Conservation (phyloP, 1,284 basidiomycete genomes). For the Irpex sp. region DNA sequence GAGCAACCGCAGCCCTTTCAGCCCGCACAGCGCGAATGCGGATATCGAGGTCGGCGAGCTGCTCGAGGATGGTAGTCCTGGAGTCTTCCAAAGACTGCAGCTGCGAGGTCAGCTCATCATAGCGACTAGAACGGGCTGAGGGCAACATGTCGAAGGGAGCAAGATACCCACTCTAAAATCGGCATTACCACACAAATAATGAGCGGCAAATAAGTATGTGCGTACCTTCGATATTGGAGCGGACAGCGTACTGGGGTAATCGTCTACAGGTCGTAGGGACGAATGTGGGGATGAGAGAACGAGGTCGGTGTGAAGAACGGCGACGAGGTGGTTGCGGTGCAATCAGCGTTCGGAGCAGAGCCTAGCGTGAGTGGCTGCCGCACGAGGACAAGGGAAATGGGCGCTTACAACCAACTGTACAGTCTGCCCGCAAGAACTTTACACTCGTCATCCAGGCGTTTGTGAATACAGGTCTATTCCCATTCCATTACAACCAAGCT, state of each 20-base stretch:
- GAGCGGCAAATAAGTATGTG: neutral
- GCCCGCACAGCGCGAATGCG: neutral
- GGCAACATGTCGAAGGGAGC: neutral
- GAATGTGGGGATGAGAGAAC: neutral
- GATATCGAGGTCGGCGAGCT: neutral
- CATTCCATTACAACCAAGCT: neutral
- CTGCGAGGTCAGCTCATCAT: neutral
- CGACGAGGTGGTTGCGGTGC: neutral
- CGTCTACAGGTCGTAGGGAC: neutral
- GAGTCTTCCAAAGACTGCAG: neutral
- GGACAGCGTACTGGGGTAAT: neutral
- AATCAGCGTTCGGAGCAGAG: neutral
- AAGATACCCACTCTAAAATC: neutral
- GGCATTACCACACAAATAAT: neutral
- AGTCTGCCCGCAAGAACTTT: neutral
- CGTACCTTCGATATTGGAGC: neutral
- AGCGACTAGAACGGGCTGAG: neutral
- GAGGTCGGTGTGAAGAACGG: neutral
- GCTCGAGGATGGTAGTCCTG: neutral
- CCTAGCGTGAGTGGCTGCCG: neutral
- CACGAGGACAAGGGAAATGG: neutral
- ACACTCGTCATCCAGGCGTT: neutral
- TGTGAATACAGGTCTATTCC: neutral
- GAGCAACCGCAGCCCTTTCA: neutral
- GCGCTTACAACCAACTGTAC: neutral